These are phyloP conservation scores for Podospora sp. DNA, from an alignment of 495 filamentous ascomycete species.

Conservation along the genomic window DNA sequence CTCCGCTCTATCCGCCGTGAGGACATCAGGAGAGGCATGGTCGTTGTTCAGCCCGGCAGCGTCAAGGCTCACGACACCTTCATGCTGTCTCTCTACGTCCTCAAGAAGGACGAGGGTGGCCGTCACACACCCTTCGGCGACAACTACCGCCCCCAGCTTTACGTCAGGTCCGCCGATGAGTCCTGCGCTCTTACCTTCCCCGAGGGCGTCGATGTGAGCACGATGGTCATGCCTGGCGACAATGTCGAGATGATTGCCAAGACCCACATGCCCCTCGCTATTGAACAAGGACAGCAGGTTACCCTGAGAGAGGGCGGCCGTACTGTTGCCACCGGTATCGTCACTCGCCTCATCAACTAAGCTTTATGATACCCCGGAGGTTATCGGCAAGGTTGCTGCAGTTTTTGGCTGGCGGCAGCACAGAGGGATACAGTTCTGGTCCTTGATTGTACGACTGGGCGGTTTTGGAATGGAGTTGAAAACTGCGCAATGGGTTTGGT, in stretches of 20 bases:
- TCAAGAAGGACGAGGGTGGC: conserved; percentile 96
- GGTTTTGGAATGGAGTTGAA: conserved; percentile 22
- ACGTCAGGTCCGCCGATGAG: conserved; percentile 93
- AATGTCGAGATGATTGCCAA: conserved; percentile 94
- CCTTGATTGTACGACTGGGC: conserved; percentile 17
- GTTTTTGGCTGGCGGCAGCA: background rate
- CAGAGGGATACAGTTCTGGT: conserved; percentile 1
- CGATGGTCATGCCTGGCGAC: conserved; percentile 95
- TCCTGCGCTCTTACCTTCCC: conserved; percentile 79
- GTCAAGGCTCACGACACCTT: conserved; percentile 85
- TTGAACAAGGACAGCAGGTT: conserved; percentile 89
- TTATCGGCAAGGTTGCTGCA: background rate
- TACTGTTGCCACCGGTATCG: conserved; percentile 88
- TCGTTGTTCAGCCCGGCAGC: conserved; percentile 75
- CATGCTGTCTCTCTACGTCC: conserved; percentile 91
- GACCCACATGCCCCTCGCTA: conserved; percentile 76
- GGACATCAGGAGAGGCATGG: conserved; percentile 92
- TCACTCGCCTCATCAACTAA: conserved; percentile 81
- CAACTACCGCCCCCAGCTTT: conserved; percentile 96
- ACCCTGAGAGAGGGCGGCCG: conserved; percentile 95
- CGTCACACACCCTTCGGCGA: conserved; percentile 88
- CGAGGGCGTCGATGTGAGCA: conserved; percentile 65
- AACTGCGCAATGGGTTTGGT: conserved; percentile 6
- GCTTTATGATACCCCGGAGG: background rate
- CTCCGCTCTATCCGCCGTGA: conserved; percentile 94